Percentiles rank a stretch among this genome's conserved stretches.
These are phyloP conservation scores for Suhomyces terraborum DNA, from an alignment of 1,139 yeast species.

Conservation along the genomic window DNA sequence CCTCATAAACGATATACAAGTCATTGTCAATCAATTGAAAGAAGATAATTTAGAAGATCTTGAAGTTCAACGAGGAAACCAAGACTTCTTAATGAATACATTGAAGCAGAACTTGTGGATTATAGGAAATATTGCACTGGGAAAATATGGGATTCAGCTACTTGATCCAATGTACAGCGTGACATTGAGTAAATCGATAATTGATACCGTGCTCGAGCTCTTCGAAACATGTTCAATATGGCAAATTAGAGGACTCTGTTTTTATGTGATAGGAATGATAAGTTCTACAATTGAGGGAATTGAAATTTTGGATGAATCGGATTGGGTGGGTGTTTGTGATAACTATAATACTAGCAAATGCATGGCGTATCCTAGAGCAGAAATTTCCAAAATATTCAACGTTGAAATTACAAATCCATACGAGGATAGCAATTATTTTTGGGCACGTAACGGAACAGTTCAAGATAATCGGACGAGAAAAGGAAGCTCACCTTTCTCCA, in stretches of 20 bases:
- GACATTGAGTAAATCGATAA: slow-evolving; percentile 49
- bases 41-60: slow-evolving; percentile 14
- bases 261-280: slow-evolving; percentile 74
- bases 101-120: slow-evolving; percentile 86
- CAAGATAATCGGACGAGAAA: background rate
- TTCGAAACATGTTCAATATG: slow-evolving; percentile 53
- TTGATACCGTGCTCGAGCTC: slow-evolving; percentile 48
- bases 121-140: slow-evolving; percentile 77
- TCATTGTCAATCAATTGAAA: slow-evolving; percentile 19
- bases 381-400: slow-evolving; percentile 23
- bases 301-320: slow-evolving; percentile 80
- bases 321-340: slow-evolving; percentile 69
- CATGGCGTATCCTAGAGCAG: slow-evolving; percentile 52
- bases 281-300: slow-evolving; percentile 76
- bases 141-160: slow-evolving; percentile 65
- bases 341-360: slow-evolving; percentile 56
- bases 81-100: slow-evolving; percentile 25
- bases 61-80: slow-evolving; percentile 11
- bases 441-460: slow-evolving; percentile 5
- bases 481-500: background rate
- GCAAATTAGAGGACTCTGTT: slow-evolving; percentile 74
- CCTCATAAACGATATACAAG: slow-evolving; percentile 27
- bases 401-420: slow-evolving; percentile 35
- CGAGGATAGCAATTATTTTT: slow-evolving; percentile 8
- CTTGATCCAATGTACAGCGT: slow-evolving; percentile 59